Evolutionary conservation across 2,329 filamentous ascomycete genomes (phyloP).

Genomic region (Curvularia hawaiiensis): DNA sequence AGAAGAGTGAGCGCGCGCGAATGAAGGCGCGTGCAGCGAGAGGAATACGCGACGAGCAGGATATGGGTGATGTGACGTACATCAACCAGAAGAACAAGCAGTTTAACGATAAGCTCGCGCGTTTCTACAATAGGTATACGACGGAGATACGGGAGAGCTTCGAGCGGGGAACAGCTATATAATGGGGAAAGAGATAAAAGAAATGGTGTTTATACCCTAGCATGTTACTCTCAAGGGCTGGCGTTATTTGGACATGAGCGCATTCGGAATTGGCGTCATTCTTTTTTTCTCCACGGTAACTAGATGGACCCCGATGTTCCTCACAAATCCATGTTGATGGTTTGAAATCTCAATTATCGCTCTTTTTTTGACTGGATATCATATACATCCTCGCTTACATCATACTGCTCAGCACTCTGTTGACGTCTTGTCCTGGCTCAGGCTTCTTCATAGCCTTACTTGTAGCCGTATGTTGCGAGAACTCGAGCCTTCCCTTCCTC

Average conservation of each 20-base stretch:
- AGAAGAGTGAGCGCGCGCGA: slow-evolving; percentile 84
- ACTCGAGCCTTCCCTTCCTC: slow-evolving; percentile 54
- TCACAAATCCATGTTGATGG: neutral
- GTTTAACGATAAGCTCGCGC: slow-evolving; percentile 95
- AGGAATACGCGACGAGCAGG: slow-evolving; percentile 69
- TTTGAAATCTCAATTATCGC: neutral
- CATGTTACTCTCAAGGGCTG: slow-evolving; percentile 7
- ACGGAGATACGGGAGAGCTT: slow-evolving; percentile 96
- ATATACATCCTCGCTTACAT: slow-evolving; percentile 30
- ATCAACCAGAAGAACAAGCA: slow-evolving; percentile 99
- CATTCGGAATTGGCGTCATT: slow-evolving; percentile 4
- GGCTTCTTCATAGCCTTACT: slow-evolving; percentile 41
- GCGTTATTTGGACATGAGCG: slow-evolving; percentile 8
- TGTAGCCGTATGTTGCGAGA: slow-evolving; percentile 68
- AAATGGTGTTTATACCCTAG: slow-evolving; percentile 36
- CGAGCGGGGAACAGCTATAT: slow-evolving; percentile 96
- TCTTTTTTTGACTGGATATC: slow-evolving; percentile 15
- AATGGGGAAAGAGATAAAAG: neutral
- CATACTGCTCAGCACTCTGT: slow-evolving; percentile 46
- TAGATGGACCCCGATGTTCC: neutral
- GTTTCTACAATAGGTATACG: slow-evolving; percentile 99
- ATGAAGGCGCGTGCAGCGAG: slow-evolving; percentile 86
- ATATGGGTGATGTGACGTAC: slow-evolving; percentile 92
- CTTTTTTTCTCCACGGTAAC: neutral
- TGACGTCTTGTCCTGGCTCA: slow-evolving; percentile 38